These are phyloP conservation scores for Medicago arabica DNA, from an alignment of 306 rosid genomes.

Conservation along the genomic window DNA sequence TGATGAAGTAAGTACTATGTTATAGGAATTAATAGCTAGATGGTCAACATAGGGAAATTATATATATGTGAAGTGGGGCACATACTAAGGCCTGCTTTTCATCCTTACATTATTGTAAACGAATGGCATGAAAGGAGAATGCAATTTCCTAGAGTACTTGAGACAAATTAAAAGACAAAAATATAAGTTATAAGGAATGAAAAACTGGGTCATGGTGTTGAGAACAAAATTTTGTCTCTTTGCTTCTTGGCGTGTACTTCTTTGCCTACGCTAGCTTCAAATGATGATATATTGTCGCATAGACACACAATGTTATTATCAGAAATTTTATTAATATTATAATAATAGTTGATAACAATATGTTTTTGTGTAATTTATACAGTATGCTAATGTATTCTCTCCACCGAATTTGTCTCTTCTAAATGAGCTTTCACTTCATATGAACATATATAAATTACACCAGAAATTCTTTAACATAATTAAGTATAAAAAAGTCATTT, in stretches of 20 bases:
- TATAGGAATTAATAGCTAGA: not conserved
- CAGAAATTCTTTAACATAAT: no score
- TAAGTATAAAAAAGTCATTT: no score
- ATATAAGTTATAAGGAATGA: constrained; percentile 3
- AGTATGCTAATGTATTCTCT: not conserved
- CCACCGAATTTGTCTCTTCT: not conserved
- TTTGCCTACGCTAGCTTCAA: not conserved
- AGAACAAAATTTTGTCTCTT: constrained; percentile 24
- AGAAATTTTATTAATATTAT: not conserved
- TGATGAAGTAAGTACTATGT: not conserved
- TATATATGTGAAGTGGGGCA: constrained; percentile 33
- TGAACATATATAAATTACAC: no score
- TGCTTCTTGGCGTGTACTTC: constrained; percentile 29
- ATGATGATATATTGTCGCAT: not conserved
- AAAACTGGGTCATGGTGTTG: constrained; percentile 31
- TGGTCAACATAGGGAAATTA: constrained; percentile 40
- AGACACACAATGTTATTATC: constrained; percentile 3
- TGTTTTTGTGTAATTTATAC: not conserved
- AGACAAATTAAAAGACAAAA: constrained; percentile 51
- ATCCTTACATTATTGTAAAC: constrained; percentile 36
- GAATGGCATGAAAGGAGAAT: constrained; percentile 38
- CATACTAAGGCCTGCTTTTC: constrained; percentile 53
- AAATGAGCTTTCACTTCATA: not conserved
- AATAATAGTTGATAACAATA: no score
- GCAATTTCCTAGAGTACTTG: constrained; percentile 48